phyloP scores from a whole-genome alignment of 306 rosid species.

The Dryas alaskensis region DNA sequence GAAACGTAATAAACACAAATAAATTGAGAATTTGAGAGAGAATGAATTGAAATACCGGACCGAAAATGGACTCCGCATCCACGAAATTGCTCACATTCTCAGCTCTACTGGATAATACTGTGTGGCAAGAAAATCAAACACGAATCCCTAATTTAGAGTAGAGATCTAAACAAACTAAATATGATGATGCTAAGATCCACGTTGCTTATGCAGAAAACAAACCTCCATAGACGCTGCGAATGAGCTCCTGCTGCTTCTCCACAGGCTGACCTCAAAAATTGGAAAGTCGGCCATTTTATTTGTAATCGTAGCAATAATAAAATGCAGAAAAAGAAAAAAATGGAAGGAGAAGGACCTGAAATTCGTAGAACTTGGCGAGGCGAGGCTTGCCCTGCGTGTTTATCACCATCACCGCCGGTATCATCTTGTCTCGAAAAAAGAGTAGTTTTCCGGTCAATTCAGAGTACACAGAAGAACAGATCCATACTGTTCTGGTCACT shows the following conservation, averaged over 20 bases:
- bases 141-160: neutral
- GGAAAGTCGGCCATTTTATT: constrained; percentile 10
- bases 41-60: constrained; percentile 48
- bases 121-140: constrained; percentile 2
- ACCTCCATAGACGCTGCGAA: constrained; percentile 87
- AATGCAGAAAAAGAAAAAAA: neutral
- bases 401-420: constrained; percentile 77
- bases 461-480: neutral
- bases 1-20: neutral
- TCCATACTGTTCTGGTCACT: too few species aligned
- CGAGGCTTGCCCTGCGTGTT: constrained; percentile 96
- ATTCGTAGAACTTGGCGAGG: constrained; percentile 80
- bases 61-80: constrained; percentile 77
- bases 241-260: constrained; percentile 83
- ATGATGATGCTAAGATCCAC: neutral
- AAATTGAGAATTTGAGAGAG: neutral
- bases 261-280: constrained; percentile 59
- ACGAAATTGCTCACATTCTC: constrained; percentile 87
- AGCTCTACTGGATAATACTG: constrained; percentile 85
- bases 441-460: neutral
- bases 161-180: neutral
- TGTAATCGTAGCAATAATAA: constrained; percentile 3
- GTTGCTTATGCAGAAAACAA: neutral
- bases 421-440: constrained; percentile 42
- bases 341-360: constrained; percentile 45